Conservation (phyloP, 306 rosid species). For the Bauhinia variegata region DNA sequence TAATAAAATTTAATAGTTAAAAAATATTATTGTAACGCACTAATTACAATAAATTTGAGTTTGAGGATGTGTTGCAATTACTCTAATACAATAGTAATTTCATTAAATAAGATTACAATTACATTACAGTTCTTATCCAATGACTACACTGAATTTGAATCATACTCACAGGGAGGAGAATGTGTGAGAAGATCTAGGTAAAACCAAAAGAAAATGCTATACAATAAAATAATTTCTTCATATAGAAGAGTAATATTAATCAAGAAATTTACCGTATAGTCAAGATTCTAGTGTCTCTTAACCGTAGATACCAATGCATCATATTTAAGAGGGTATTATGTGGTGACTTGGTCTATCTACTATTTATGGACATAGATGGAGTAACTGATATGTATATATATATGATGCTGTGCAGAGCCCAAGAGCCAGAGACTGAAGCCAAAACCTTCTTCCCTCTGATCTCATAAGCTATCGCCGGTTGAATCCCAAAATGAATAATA, state of each 20-base stretch:
- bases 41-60: too few species aligned
- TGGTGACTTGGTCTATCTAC: constrained; percentile 55
- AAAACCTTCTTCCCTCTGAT: constrained; percentile 93
- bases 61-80: too few species aligned
- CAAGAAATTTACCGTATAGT: constrained; percentile 44
- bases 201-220: too few species aligned
- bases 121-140: too few species aligned
- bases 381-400: constrained; percentile 33
- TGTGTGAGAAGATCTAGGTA: too few species aligned
- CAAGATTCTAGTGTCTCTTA: constrained; percentile 39
- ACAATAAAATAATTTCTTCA: constrained; percentile 28
- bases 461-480: constrained; percentile 43
- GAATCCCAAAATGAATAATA: constrained; percentile 56
- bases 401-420: constrained; percentile 34
- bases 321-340: constrained; percentile 34
- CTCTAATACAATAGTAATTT: too few species aligned
- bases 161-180: too few species aligned
- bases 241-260: constrained; percentile 22
- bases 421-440: constrained; percentile 83
- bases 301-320: constrained; percentile 45
- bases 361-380: constrained; percentile 58
- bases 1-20: too few species aligned
- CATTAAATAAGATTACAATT: too few species aligned
- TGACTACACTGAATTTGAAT: too few species aligned
- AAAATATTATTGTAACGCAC: too few species aligned